A percentile compares a stretch with the other conserved stretches of the same genome.
phyloP scores from a whole-genome alignment of 352 stramenopile species.

The Phytopythium kandeliae region DNA sequence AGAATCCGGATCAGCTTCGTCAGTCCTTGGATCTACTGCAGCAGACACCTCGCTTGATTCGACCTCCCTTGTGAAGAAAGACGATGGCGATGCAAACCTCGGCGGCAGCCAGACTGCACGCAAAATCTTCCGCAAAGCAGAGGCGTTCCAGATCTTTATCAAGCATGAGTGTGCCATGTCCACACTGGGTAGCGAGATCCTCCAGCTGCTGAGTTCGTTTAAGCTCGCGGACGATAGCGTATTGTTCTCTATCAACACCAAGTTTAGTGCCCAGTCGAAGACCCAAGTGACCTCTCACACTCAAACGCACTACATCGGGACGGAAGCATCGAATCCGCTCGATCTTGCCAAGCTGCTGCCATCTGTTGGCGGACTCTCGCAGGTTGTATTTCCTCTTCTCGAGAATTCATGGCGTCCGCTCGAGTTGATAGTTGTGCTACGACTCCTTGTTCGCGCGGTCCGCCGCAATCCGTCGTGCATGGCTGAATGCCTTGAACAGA shows the following conservation, averaged over 20 bases:
- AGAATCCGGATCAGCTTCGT: neutral
- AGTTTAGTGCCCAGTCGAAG: slow-evolving; percentile 20
- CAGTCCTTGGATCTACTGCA: neutral
- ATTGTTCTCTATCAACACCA: slow-evolving; percentile 64
- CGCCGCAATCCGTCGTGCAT: slow-evolving; percentile 52
- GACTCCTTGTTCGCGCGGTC: slow-evolving; percentile 40
- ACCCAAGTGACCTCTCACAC: slow-evolving; percentile 16
- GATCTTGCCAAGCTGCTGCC: slow-evolving; percentile 55
- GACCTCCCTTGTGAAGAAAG: slow-evolving; percentile 25
- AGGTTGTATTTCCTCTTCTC: slow-evolving; percentile 57
- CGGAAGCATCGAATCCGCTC: slow-evolving; percentile 28
- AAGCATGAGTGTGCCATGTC: slow-evolving; percentile 55
- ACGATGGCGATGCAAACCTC: slow-evolving; percentile 2
- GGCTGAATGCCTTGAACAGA: slow-evolving; percentile 54
- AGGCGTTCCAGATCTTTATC: slow-evolving; percentile 49
- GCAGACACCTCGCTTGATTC: slow-evolving; percentile 10
- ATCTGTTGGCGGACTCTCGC: slow-evolving; percentile 48
- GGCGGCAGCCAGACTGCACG: neutral
- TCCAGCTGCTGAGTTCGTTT: slow-evolving; percentile 45
- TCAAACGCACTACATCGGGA: slow-evolving; percentile 57
- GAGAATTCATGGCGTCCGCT: slow-evolving; percentile 37
- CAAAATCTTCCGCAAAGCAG: slow-evolving; percentile 28
- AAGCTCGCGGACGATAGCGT: slow-evolving; percentile 50
- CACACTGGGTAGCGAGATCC: slow-evolving; percentile 56
- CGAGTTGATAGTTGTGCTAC: slow-evolving; percentile 44